Conservation (phyloP, 805 yeast species). For the Lipomyces oligophaga region DNA sequence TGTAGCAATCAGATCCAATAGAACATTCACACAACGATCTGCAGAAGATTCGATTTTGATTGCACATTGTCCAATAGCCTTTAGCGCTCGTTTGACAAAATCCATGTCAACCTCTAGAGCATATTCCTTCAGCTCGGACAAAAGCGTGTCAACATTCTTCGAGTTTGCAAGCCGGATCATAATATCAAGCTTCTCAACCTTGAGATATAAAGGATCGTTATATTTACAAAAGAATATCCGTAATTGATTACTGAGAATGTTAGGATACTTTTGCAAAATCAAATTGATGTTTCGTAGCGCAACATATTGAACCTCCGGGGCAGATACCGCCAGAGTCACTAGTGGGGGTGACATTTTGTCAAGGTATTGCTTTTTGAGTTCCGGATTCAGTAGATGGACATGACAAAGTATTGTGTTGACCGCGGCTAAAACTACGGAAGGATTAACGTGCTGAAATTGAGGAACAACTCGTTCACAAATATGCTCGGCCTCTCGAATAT, state of each 20-base stretch:
- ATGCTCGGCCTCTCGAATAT: constrained; percentile 66
- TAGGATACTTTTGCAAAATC: constrained; percentile 83
- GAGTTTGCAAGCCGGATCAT: constrained; percentile 73
- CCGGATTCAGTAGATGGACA: constrained; percentile 44
- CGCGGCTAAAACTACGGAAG: constrained; percentile 85
- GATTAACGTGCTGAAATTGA: constrained; percentile 94
- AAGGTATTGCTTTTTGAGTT: constrained; percentile 28
- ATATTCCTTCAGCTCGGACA: constrained; percentile 75
- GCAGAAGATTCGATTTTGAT: constrained; percentile 67
- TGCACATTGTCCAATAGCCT: constrained; percentile 88
- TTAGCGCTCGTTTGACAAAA: constrained; percentile 82
- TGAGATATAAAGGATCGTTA: constrained; percentile 87
- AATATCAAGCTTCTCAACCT: constrained; percentile 89
- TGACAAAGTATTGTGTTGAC: constrained; percentile 77
- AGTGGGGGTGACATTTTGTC: constrained; percentile 34
- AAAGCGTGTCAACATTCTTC: constrained; percentile 55
- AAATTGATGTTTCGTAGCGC: constrained; percentile 87
- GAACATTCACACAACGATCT: constrained; percentile 59
- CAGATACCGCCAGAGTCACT: constrained; percentile 78
- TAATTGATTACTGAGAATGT: constrained; percentile 68
- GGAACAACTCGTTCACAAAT: constrained; percentile 88
- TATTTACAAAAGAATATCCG: constrained; percentile 87
- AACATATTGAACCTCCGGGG: constrained; percentile 93
- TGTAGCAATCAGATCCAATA: constrained; percentile 62
- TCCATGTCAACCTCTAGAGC: constrained; percentile 84